Evolutionary conservation across 2,329 filamentous ascomycete species (phyloP), one percentile per base, ranked within the genome.

Genomic region (Hymenoscyphus repandus): DNA sequence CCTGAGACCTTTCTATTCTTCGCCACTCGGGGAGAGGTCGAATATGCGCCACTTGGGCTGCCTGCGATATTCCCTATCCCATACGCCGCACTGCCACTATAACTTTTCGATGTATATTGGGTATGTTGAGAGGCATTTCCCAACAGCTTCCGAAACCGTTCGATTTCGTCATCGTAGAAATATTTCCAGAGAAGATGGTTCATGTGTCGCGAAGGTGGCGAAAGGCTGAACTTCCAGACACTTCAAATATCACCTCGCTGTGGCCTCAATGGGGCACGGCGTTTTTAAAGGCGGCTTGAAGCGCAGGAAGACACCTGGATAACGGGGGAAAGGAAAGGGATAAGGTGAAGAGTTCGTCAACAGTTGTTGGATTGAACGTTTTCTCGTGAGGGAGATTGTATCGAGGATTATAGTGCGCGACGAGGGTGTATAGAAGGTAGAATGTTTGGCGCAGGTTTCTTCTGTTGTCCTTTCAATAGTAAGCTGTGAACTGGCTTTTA

Each of bases 111-210:
- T 53, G 74, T 67, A 52, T 73, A 65, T 62, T 80, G 79, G 56
- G 75, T 61, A 64, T 64, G 63, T 61, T 76, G 78, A 66, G 78
- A 76, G 72, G 85, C 78, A 69, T 82, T 82, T 66, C 85, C 85
- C 79, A 99, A 80, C 68, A 95, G 81, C 75, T 86, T 86, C 74
- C 88, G 86, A 80, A 99, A 97, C 68, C 76, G 83, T 70, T 95
- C 91, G 83, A 96, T 87, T 83, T 99, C 90, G 80, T 96, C 88
- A 83, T 96, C 87, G 77, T 95, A 86, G 70, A 92, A 97, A 70
- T 82, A 89, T 80, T 90, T 91, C 92, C 92, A 96, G 71, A 99
- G 83, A 81, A 87, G 82, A 76, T 90, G 86, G 85, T 89, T 97
- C 92, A 97, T 93, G 83, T 82, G 83, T 74, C 68, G 70, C 62